Percentiles rank a stretch among this genome's conserved stretches.
phyloP scores from a whole-genome alignment of 371 early-diverging fungal genomes.

The Rhizopus sp. region DNA sequence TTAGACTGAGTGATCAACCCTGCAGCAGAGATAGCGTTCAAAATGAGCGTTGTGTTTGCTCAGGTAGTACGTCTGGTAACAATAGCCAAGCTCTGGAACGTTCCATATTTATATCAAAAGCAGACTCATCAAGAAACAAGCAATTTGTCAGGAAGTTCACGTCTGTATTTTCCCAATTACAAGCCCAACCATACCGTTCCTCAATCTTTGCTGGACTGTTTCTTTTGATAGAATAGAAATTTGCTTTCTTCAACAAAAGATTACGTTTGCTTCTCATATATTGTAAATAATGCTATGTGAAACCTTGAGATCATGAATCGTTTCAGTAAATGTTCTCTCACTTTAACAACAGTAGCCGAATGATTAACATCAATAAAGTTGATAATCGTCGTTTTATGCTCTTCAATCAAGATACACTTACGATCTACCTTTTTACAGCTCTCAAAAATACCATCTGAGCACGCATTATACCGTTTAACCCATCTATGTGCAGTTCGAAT shows the following conservation, averaged over 20 bases:
- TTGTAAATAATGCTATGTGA: too few species aligned
- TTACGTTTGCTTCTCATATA: too few species aligned
- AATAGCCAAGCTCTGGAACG: conserved; percentile 26
- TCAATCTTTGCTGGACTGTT: conserved; percentile 11
- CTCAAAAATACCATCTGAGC: too few species aligned
- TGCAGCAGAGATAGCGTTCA: conserved; percentile 25
- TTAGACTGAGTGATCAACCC: conserved; percentile 18
- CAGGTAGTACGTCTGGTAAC: conserved; percentile 21
- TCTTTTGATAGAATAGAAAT: too few species aligned
- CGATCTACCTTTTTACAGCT: not conserved
- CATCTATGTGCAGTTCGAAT: too few species aligned
- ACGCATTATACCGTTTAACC: too few species aligned
- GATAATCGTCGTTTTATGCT: too few species aligned
- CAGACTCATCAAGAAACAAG: conserved; percentile 20
- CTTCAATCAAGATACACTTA: not conserved
- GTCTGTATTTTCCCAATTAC: conserved; percentile 19
- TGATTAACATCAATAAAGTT: not conserved
- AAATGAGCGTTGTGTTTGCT: conserved; percentile 27
- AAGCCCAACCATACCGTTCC: conserved; percentile 9
- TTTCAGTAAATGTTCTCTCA: conserved; percentile 1
- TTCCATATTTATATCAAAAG: conserved; percentile 25
- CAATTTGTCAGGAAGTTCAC: conserved; percentile 15
- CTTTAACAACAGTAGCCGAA: not conserved
- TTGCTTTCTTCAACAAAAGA: too few species aligned
- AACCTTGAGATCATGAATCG: not conserved